Evolutionary conservation across 352 stramenopile genomes (phyloP).

Genomic region (Nothophytophthora sp.): DNA sequence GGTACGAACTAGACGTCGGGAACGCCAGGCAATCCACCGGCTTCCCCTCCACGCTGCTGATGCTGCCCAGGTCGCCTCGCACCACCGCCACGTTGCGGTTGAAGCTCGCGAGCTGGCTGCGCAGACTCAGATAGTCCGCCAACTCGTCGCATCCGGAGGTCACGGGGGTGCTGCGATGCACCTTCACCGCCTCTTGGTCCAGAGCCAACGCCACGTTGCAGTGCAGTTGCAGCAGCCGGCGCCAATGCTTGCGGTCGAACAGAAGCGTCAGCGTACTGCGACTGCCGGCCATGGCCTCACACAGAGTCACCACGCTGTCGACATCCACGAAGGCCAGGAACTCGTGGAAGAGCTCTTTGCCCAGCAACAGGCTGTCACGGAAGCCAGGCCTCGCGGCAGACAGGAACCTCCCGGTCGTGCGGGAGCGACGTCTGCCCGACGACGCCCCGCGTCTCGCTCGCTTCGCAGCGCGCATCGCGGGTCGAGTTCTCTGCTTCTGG

Average conservation of each 20-base stretch:
- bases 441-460: neutral
- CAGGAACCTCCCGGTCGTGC: constrained; percentile 14
- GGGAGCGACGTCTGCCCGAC: constrained; percentile 7
- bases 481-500: too few relatives aligned
- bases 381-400: constrained; percentile 4
- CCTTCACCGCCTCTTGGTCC: neutral
- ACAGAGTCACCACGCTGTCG: constrained; percentile 7
- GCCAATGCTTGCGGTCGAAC: constrained; percentile 16
- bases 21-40: constrained; percentile 67
- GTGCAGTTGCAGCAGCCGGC: constrained; percentile 17
- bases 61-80: constrained; percentile 42
- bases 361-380: constrained; percentile 13
- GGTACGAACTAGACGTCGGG: constrained; percentile 41
- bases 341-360: constrained; percentile 22
- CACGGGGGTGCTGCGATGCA: constrained; percentile 15
- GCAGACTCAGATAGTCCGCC: constrained; percentile 42
- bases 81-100: constrained; percentile 32
- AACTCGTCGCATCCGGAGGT: constrained; percentile 22
- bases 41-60: constrained; percentile 23
- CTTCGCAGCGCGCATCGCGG: constrained; percentile 8
- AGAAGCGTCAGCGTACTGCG: constrained; percentile 1
- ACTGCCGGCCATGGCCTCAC: constrained; percentile 9
- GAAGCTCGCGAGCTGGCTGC: constrained; percentile 43
- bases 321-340: constrained; percentile 19
- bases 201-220: constrained; percentile 8